Conservation (phyloP, 371 early-diverging fungal genomes). For the Mortierella sp. region DNA sequence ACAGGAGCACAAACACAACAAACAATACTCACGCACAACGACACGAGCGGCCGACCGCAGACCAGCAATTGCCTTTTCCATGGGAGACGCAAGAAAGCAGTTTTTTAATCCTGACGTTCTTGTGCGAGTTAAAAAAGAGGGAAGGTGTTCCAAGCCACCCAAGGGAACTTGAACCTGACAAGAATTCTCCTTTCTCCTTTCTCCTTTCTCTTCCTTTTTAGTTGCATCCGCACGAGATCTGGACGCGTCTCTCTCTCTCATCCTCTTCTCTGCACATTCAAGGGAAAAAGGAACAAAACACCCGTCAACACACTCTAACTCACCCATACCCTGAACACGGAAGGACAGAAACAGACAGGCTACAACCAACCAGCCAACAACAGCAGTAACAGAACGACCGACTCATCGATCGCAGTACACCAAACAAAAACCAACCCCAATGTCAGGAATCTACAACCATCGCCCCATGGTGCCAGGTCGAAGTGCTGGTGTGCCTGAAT, state of each 20-base stretch:
- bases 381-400: not conserved
- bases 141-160: not conserved
- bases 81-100: not conserved
- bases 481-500: conserved; percentile 75
- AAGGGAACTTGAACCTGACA: not conserved
- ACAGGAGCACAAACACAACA: conserved; percentile 3
- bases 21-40: not conserved
- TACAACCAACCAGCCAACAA: not conserved
- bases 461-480: conserved; percentile 81
- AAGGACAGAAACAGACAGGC: not conserved
- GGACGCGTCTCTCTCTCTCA: conserved; percentile 13
- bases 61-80: not conserved
- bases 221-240: conserved; percentile 14
- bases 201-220: not conserved
- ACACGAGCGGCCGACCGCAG: not conserved
- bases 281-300: not conserved
- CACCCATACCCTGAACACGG: not conserved
- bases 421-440: conserved; percentile 23
- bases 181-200: not conserved
- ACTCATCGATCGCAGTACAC: not conserved
- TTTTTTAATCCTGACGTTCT: not conserved
- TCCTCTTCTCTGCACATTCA: not conserved
- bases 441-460: conserved; percentile 85
- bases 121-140: not conserved
- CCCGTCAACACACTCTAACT: not conserved